These are phyloP conservation scores for Cymbidium sinense DNA, from an alignment of 106 monocot species.

Conservation along the genomic window DNA sequence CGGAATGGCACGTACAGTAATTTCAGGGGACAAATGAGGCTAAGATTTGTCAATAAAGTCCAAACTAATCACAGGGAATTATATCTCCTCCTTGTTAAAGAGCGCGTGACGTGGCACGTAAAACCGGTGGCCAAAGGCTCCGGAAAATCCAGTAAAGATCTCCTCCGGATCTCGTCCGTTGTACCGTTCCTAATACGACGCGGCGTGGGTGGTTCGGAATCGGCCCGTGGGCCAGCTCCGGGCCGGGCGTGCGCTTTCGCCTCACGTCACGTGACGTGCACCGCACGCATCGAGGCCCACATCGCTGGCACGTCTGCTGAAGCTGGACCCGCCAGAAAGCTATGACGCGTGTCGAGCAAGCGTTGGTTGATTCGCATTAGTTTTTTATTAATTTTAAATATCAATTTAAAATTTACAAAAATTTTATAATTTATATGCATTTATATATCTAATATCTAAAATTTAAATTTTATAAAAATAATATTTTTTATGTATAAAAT, in stretches of 20 bases:
- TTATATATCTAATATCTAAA: too few relatives aligned
- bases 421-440: too few relatives aligned
- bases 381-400: too few relatives aligned
- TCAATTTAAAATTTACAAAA: too few relatives aligned
- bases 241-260: not conserved
- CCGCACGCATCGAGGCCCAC: not conserved
- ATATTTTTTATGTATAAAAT: too few relatives aligned
- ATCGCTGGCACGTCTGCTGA: too few relatives aligned
- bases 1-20: not conserved
- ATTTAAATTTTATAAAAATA: too few relatives aligned
- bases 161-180: not conserved
- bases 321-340: too few relatives aligned
- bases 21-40: not conserved
- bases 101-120: not conserved
- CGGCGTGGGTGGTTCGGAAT: not conserved
- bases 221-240: not conserved
- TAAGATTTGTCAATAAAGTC: not conserved
- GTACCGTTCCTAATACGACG: not conserved
- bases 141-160: not conserved
- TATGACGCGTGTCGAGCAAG: too few relatives aligned
- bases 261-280: conserved; percentile 2
- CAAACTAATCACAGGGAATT: not conserved
- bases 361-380: too few relatives aligned
- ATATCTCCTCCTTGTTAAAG: not conserved
- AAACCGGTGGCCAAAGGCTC: not conserved